Conservation (phyloP, 192 early-diverging fungal species). For the Coemansia sp. region DNA sequence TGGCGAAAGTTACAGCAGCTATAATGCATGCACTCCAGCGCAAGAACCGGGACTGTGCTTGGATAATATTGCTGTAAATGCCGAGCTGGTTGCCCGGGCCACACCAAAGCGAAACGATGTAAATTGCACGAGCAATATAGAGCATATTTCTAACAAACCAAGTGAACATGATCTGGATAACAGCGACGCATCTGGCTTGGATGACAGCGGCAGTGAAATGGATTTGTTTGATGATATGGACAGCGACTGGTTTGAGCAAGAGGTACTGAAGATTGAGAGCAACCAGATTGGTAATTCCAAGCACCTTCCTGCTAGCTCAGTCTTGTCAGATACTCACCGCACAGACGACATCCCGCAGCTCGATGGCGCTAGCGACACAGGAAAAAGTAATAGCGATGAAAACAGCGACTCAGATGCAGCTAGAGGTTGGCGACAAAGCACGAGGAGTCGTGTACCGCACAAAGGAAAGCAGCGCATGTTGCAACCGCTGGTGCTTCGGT, state of each 20-base stretch:
- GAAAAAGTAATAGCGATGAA: not conserved
- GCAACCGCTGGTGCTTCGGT: constrained; percentile 3
- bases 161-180: not conserved
- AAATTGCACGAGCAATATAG: not conserved
- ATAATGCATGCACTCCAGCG: not conserved
- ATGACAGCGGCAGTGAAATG: not conserved
- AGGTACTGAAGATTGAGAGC: constrained; percentile 5
- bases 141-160: not conserved
- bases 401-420: not conserved
- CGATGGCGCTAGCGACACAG: constrained; percentile 12
- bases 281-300: not conserved
- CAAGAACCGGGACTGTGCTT: not conserved
- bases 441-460: not conserved
- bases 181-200: not conserved
- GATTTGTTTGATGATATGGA: constrained; percentile 2
- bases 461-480: not conserved
- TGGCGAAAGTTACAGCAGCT: not conserved
- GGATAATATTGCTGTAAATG: not conserved
- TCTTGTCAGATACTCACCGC: not conserved
- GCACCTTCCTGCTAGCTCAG: too few species aligned
- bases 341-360: constrained; percentile 8
- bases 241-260: constrained; percentile 12
- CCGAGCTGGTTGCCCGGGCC: not conserved
- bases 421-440: not conserved
- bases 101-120: not conserved